Conservation (phyloP, 805 yeast species). For the Kodamaea lidongshanica region DNA sequence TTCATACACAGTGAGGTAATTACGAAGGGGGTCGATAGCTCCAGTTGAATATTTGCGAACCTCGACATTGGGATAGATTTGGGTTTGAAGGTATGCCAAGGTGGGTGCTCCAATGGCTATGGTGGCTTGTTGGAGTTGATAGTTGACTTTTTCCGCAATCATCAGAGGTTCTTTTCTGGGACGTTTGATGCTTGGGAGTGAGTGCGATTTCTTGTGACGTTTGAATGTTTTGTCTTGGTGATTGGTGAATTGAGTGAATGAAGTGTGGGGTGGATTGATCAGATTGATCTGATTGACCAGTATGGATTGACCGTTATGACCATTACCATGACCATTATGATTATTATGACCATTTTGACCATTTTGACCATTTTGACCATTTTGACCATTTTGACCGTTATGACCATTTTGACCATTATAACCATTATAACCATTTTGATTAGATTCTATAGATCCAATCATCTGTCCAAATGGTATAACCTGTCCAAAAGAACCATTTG, state of each 20-base stretch:
- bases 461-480: no score
- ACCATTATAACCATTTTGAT: no score
- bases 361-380: no score
- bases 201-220: conserved; percentile 7
- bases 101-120: background rate
- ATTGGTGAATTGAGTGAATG: background rate
- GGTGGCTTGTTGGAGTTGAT: conserved; percentile 8
- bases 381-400: no score
- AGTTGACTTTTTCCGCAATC: conserved; percentile 9
- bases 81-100: conserved; percentile 2
- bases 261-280: conserved; percentile 2
- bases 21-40: conserved; percentile 56
- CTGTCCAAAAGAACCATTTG: no score
- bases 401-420: no score
- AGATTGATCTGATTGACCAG: conserved; percentile 1
- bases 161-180: conserved; percentile 6
- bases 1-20: conserved; percentile 65
- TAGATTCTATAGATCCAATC: no score
- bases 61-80: conserved; percentile 9
- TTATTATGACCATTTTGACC: background rate
- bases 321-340: conserved; percentile 1
- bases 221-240: conserved; percentile 1
- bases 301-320: background rate
- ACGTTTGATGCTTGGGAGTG: conserved; percentile 3
- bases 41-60: conserved; percentile 61